Evolutionary conservation across 75 land plant species (phyloP).

Genomic region (Pseudotsuga menziesii): DNA sequence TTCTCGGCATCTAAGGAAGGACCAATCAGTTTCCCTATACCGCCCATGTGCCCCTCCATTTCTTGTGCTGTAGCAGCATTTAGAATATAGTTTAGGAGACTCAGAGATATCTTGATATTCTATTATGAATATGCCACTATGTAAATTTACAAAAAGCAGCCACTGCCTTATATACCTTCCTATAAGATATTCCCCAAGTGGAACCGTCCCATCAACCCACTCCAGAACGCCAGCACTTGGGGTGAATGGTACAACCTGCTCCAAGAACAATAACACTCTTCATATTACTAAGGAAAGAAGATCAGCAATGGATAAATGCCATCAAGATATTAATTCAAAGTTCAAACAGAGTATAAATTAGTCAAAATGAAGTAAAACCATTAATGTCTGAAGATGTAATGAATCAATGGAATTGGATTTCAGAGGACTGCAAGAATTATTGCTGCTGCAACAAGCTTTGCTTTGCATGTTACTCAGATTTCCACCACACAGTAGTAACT

Average conservation of each 20-base stretch:
- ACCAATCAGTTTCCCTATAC: conserved; percentile 86
- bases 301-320: not conserved
- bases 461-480: too few relatives aligned
- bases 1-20: conserved; percentile 73
- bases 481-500: too few relatives aligned
- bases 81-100: not conserved
- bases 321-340: not conserved
- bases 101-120: not conserved
- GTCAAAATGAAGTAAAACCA: too few relatives aligned
- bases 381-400: too few relatives aligned
- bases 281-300: not conserved
- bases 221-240: conserved; percentile 99
- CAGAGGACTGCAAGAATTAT: too few relatives aligned
- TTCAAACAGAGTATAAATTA: too few relatives aligned
- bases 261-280: not conserved
- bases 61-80: conserved; percentile 41
- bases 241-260: conserved; percentile 96
- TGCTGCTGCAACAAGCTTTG: too few relatives aligned
- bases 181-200: conserved; percentile 95
- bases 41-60: conserved; percentile 97
- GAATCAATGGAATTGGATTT: too few relatives aligned
- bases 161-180: conserved; percentile 62
- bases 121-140: not conserved
- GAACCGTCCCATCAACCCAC: conserved; percentile 99
- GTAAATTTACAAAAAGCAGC: not conserved